phyloP scores from a whole-genome alignment of 2,329 filamentous ascomycete genomes.

The Didymella keratinophila region DNA sequence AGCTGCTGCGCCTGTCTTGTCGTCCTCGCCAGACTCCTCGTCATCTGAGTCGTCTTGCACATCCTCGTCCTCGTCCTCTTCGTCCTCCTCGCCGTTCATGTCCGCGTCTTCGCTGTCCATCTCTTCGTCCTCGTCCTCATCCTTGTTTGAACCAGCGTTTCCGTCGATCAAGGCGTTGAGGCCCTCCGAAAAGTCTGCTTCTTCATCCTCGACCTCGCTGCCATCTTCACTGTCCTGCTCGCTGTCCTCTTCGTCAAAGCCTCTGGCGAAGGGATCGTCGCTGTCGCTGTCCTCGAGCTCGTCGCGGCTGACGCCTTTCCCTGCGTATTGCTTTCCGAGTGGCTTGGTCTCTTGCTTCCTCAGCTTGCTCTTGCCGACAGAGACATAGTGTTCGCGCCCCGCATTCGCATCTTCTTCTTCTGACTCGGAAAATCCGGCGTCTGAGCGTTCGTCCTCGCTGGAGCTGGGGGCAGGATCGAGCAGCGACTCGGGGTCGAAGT shows the following conservation, averaged over 20 bases:
- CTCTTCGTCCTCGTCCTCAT: conserved; percentile 58
- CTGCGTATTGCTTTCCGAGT: conserved; percentile 82
- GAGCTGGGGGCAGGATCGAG: conserved; percentile 63
- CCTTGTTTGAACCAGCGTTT: conserved; percentile 61
- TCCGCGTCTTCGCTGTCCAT: conserved; percentile 39
- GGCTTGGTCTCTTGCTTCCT: conserved; percentile 73
- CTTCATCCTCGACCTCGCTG: conserved; percentile 34
- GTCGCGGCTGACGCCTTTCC: conserved; percentile 75
- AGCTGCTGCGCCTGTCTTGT: conserved; percentile 57
- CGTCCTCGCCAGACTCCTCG: conserved; percentile 47
- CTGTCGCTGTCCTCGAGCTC: conserved; percentile 64
- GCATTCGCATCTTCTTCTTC: conserved; percentile 56
- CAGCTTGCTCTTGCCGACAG: conserved; percentile 85
- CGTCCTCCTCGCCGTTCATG: conserved; percentile 56
- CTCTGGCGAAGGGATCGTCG: conserved; percentile 58
- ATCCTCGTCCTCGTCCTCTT: conserved; percentile 62
- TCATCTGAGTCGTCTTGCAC: conserved; percentile 58
- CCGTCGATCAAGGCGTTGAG: conserved; percentile 53
- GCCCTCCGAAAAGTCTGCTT: conserved; percentile 32
- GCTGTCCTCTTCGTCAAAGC: conserved; percentile 53
- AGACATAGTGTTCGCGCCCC: conserved; percentile 86
- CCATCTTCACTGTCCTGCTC: conserved; percentile 40
- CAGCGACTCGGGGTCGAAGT: conserved; percentile 80
- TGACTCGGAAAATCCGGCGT: conserved; percentile 53
- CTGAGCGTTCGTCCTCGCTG: conserved; percentile 64